phyloP scores from a whole-genome alignment of 805 yeast genomes.

The Torulaspora quercuum region DNA sequence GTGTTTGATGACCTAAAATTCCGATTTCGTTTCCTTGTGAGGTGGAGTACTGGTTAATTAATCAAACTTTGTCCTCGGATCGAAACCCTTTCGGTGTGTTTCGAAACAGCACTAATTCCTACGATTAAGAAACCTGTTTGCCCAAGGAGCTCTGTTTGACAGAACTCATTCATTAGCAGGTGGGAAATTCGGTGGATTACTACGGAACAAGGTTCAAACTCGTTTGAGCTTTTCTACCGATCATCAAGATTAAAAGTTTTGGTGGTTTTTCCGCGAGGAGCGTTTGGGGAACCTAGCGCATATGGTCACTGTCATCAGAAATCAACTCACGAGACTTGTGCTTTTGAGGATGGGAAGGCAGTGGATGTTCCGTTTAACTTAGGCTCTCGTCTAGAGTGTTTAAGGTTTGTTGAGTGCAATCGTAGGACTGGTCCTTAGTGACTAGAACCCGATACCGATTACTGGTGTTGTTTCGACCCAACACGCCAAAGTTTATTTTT shows the following conservation, averaged over 20 bases:
- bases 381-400: constrained; percentile 3
- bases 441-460: constrained; percentile 39
- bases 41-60: no score
- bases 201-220: constrained; percentile 15
- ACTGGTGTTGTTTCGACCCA: constrained; percentile 29
- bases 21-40: no score
- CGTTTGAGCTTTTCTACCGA: not conserved
- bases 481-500: constrained; percentile 7
- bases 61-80: no score
- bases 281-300: constrained; percentile 25
- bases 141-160: constrained; percentile 4
- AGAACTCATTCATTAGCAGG: constrained; percentile 25
- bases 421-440: constrained; percentile 30
- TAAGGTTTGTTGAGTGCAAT: constrained; percentile 40
- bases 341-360: constrained; percentile 31
- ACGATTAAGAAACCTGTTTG: constrained; percentile 32
- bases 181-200: constrained; percentile 41
- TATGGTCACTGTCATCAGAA: constrained; percentile 34
- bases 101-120: constrained; percentile 25
- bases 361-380: constrained; percentile 34
- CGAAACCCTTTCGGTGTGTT: constrained; percentile 16
- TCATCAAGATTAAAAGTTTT: no score
- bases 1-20: no score
- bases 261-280: constrained; percentile 23
- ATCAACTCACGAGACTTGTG: constrained; percentile 19